A percentile compares a stretch with the other conserved stretches of the same genome.
phyloP scores from a whole-genome alignment of 2,329 filamentous ascomycete genomes.

The Penicillium digitatum region DNA sequence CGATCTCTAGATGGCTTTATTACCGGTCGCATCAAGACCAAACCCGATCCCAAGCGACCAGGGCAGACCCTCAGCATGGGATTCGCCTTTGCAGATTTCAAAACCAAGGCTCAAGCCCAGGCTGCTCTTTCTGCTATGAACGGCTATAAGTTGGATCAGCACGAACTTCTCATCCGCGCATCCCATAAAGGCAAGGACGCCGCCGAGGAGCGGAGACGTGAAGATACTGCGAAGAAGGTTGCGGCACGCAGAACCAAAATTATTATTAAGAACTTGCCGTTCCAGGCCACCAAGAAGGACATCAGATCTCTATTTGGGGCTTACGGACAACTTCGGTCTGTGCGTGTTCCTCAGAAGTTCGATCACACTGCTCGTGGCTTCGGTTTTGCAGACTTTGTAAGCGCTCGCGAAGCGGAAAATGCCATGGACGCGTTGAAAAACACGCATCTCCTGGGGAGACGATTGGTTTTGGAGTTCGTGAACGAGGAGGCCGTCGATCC shows the following conservation, averaged over 20 bases:
- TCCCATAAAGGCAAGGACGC: constrained; percentile 86
- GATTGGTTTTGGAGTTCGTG: constrained; percentile 86
- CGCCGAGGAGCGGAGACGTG: constrained; percentile 76
- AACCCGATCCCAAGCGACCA: constrained; percentile 83
- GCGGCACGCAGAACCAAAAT: constrained; percentile 80
- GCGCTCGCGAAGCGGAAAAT: constrained; percentile 81
- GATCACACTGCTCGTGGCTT: constrained; percentile 85
- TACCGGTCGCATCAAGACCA: constrained; percentile 86
- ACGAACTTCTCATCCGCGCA: constrained; percentile 77
- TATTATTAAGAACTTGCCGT: constrained; percentile 96
- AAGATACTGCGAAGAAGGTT: constrained; percentile 77
- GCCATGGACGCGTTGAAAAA: constrained; percentile 87
- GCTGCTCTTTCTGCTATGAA: constrained; percentile 83
- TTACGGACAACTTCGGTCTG: constrained; percentile 87
- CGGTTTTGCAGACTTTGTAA: constrained; percentile 94
- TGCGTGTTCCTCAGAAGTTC: constrained; percentile 93
- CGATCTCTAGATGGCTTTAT: constrained; percentile 79
- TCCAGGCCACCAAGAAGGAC: constrained; percentile 92
- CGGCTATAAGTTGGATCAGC: constrained; percentile 78
- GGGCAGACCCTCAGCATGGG: constrained; percentile 92
- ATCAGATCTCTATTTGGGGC: constrained; percentile 78
- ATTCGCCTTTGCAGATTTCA: constrained; percentile 92
- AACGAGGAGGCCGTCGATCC: constrained; percentile 83
- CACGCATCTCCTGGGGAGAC: constrained; percentile 87
- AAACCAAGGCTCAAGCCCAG: constrained; percentile 69